Evolutionary conservation across 2,329 filamentous ascomycete species (phyloP).

Genomic region (Claviceps lovelessii): DNA sequence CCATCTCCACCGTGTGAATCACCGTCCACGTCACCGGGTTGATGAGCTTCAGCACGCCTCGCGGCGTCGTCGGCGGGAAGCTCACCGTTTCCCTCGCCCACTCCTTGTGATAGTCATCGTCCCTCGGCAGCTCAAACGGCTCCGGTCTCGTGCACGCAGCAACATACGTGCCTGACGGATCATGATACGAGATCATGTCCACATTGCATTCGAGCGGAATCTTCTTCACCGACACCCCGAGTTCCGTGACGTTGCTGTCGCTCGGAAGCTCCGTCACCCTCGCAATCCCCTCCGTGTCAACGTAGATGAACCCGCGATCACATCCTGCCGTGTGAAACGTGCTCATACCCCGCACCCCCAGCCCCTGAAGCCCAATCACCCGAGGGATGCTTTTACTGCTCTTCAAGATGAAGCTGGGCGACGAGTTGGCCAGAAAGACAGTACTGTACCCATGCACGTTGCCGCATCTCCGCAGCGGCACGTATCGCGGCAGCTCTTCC

Average conservation of each 20-base stretch:
- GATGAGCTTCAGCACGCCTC: constrained; percentile 62
- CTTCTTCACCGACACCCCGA: constrained; percentile 62
- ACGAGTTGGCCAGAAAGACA: constrained; percentile 68
- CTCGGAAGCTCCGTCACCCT: constrained; percentile 58
- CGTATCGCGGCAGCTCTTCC: constrained; percentile 30
- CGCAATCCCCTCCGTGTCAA: constrained; percentile 57
- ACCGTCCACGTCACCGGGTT: constrained; percentile 64
- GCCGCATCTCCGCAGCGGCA: constrained; percentile 41
- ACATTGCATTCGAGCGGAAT: constrained; percentile 57
- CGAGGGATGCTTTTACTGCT: constrained; percentile 64
- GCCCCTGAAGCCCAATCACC: constrained; percentile 57
- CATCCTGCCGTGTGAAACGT: constrained; percentile 65
- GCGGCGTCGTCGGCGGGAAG: constrained; percentile 54
- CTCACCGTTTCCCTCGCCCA: constrained; percentile 58
- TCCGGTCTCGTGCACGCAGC: constrained; percentile 53
- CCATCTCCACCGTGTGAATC: constrained; percentile 62
- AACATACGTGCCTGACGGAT: constrained; percentile 59
- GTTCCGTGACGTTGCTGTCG: constrained; percentile 54
- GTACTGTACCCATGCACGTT: constrained; percentile 66
- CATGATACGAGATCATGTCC: constrained; percentile 61
- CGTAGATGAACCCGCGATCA: constrained; percentile 69
- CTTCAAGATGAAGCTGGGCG: constrained; percentile 70
- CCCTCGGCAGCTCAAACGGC: constrained; percentile 71
- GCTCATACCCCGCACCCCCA: constrained; percentile 55
- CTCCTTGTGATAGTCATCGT: constrained; percentile 70